phyloP scores from a whole-genome alignment of 202 grass and related monocot species.

The Eragrostis tef region DNA sequence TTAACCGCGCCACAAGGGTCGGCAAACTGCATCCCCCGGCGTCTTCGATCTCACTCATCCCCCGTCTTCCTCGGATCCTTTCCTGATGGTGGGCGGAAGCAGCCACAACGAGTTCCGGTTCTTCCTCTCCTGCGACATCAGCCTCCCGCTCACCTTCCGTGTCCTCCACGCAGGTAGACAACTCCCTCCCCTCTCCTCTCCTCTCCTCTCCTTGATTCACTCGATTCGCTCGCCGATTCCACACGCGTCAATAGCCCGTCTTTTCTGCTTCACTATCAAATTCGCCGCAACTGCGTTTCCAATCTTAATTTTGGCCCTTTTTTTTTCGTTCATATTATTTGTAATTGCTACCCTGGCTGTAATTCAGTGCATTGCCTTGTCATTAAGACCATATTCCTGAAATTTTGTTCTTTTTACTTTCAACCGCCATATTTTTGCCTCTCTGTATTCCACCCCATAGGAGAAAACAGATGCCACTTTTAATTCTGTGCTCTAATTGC shows the following conservation, averaged over 20 bases:
- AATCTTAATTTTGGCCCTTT: neutral
- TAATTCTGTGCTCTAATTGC: neutral
- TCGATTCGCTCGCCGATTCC: neutral
- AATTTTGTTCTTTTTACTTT: neutral
- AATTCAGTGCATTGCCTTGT: neutral
- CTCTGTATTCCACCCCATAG: neutral
- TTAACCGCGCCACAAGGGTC: neutral
- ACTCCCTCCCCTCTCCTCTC: neutral
- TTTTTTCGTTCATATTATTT: neutral
- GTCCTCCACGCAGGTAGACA: slow-evolving; percentile 48
- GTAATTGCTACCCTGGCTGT: neutral
- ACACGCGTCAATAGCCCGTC: neutral
- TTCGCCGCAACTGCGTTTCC: neutral
- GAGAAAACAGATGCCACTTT: neutral
- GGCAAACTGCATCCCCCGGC: neutral
- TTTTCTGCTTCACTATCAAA: neutral
- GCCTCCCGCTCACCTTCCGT: slow-evolving; percentile 74
- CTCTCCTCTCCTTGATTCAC: neutral
- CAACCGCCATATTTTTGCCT: neutral
- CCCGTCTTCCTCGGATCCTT: neutral
- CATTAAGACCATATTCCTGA: neutral
- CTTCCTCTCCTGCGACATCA: slow-evolving; percentile 86
- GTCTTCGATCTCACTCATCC: neutral
- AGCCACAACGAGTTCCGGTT: slow-evolving; percentile 57
- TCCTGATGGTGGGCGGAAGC: slow-evolving; percentile 28